phyloP scores from a whole-genome alignment of 768 basidiomycete species.

The Termitomyces sp. region DNA sequence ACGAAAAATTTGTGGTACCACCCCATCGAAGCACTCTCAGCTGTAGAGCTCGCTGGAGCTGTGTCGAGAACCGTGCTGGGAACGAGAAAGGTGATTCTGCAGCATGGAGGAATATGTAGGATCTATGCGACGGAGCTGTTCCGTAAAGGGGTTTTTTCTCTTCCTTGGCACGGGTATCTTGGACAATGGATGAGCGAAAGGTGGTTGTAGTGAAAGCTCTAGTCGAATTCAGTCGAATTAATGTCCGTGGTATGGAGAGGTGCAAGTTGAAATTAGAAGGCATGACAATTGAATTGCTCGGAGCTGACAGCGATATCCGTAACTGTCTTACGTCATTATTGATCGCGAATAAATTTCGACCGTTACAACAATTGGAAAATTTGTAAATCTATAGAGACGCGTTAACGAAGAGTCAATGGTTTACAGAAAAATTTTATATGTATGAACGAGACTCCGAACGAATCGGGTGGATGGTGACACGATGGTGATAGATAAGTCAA shows the following conservation, averaged over 20 bases:
- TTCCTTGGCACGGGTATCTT: not conserved
- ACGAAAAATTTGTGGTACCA: conserved; percentile 60
- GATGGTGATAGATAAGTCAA: too few species aligned
- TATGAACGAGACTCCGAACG: too few species aligned
- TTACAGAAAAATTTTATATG: too few species aligned
- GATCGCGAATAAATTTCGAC: too few species aligned
- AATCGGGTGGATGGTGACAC: too few species aligned
- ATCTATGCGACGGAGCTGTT: conserved; percentile 48
- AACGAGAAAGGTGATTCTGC: conserved; percentile 44
- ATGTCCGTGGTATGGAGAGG: not conserved
- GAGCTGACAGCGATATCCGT: too few species aligned
- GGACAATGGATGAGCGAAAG: not conserved
- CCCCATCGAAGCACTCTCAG: conserved; percentile 42
- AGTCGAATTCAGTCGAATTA: not conserved
- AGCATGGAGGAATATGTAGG: conserved; percentile 56
- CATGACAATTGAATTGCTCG: not conserved
- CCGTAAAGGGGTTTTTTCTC: conserved; percentile 31
- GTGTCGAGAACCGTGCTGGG: conserved; percentile 42
- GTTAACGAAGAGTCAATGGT: too few species aligned
- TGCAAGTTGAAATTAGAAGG: not conserved
- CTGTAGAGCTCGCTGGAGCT: conserved; percentile 49
- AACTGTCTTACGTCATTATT: too few species aligned
- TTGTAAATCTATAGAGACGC: too few species aligned
- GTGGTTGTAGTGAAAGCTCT: not conserved
- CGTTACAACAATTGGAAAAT: too few species aligned